These are phyloP conservation scores for Fusarium sp. DNA, from an alignment of 2,329 filamentous ascomycete genomes.

Conservation along the genomic window DNA sequence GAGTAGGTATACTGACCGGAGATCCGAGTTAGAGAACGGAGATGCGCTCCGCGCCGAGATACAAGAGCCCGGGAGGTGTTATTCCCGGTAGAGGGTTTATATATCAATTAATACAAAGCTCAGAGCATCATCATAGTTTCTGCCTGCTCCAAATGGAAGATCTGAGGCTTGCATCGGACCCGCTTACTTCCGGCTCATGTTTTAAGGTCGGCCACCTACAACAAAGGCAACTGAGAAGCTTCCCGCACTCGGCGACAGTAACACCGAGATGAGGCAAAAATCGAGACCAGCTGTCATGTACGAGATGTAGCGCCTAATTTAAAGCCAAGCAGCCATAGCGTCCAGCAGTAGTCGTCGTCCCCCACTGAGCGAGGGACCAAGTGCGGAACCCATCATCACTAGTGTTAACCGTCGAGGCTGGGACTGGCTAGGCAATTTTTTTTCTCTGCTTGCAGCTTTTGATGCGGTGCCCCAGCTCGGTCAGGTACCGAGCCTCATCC, in stretches of 20 bases:
- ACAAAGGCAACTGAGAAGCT: neutral
- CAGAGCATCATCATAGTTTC: neutral
- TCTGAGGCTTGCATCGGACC: neutral
- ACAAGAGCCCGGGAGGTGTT: constrained; percentile 19
- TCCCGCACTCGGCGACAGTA: constrained; percentile 26
- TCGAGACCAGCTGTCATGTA: constrained; percentile 20
- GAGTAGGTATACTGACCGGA: constrained; percentile 37
- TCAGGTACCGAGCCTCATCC: constrained; percentile 39
- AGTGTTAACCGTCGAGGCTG: constrained; percentile 33
- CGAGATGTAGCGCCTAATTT: constrained; percentile 21
- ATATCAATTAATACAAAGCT: neutral
- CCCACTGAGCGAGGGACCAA: constrained; percentile 29
- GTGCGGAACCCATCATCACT: constrained; percentile 32
- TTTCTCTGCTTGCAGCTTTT: constrained; percentile 35
- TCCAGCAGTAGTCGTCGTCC: constrained; percentile 2
- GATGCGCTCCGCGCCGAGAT: constrained; percentile 43
- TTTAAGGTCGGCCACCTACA: neutral
- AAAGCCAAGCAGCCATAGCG: constrained; percentile 18
- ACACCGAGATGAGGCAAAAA: constrained; percentile 34
- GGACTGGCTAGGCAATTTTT: constrained; percentile 31
- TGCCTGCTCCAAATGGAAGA: neutral
- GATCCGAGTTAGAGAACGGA: constrained; percentile 41
- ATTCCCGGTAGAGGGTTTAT: constrained; percentile 7
- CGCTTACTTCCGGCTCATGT: neutral
- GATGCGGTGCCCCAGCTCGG: constrained; percentile 38